A percentile compares a stretch with the other conserved stretches of the same genome.
These are phyloP conservation scores for Eucommia ulmoides DNA, from an alignment of 257 asterid genomes.

Conservation along the genomic window DNA sequence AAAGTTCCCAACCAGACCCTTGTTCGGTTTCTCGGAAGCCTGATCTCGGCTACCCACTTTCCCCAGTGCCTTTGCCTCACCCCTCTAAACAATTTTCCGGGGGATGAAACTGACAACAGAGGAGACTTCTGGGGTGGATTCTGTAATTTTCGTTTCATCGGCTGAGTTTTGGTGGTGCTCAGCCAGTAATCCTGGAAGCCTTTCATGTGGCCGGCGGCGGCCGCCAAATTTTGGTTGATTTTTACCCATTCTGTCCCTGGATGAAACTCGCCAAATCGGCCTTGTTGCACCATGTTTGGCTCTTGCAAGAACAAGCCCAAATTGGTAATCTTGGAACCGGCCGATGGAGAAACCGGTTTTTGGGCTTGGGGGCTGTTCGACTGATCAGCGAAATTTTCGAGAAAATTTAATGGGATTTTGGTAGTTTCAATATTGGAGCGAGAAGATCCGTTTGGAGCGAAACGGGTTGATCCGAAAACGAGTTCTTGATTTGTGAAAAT, in stretches of 20 bases:
- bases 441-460: slow-evolving; percentile 7
- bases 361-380: slow-evolving; percentile 7
- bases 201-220: slow-evolving; percentile 29
- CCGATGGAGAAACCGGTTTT: slow-evolving; percentile 10
- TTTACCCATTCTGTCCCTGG: slow-evolving; percentile 20
- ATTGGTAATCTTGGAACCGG: slow-evolving; percentile 23
- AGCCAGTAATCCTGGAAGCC: slow-evolving; percentile 48
- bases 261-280: slow-evolving; percentile 13
- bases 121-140: slow-evolving; percentile 8
- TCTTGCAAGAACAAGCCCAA: slow-evolving; percentile 40
- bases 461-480: slow-evolving; percentile 7
- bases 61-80: slow-evolving; percentile 58
- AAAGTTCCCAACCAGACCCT: slow-evolving; percentile 55
- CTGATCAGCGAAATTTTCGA: slow-evolving; percentile 16
- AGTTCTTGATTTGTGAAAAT: too few species aligned
- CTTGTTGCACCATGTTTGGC: slow-evolving; percentile 24
- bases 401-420: slow-evolving; percentile 20
- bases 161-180: slow-evolving; percentile 50
- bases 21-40: slow-evolving; percentile 42
- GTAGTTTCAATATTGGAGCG: slow-evolving; percentile 14
- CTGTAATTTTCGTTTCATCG: slow-evolving; percentile 30
- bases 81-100: slow-evolving; percentile 49
- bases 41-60: too few species aligned
- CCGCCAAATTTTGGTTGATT: slow-evolving; percentile 16
- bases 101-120: slow-evolving; percentile 9